A percentile compares a stretch with the other conserved stretches of the same genome.
Conservation (phyloP, 352 stramenopile genomes). For the Phytopythium chamaehyphon region DNA sequence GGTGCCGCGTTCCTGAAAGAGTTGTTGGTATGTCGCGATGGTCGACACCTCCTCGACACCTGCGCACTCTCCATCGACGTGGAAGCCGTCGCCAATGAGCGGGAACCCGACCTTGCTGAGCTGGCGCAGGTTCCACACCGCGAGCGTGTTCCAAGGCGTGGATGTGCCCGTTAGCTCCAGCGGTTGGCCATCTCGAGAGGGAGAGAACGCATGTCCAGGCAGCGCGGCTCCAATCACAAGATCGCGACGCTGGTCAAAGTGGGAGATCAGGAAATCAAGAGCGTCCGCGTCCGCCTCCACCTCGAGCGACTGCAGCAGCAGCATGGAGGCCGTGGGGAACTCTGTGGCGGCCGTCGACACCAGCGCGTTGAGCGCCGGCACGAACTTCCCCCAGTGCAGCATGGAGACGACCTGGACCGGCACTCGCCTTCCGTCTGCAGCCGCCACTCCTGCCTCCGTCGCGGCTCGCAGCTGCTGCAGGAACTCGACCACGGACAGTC, state of each 20-base stretch:
- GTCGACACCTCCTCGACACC: conserved; percentile 93
- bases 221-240: conserved; percentile 91
- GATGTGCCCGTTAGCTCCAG: conserved; percentile 84
- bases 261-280: conserved; percentile 52
- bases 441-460: conserved; percentile 7
- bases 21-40: conserved; percentile 88
- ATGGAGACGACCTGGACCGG: conserved; percentile 85
- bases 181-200: conserved; percentile 20
- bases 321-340: conserved; percentile 42
- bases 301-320: conserved; percentile 92
- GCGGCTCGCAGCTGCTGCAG: conserved; percentile 28
- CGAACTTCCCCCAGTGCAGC: conserved; percentile 93
- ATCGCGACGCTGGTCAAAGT: conserved; percentile 65
- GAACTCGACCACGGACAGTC: conserved; percentile 35
- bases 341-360: conserved; percentile 59
- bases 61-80: conserved; percentile 28
- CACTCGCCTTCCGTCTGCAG: conserved; percentile 4
- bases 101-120: conserved; percentile 90
- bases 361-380: conserved; percentile 94
- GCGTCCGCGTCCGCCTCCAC: conserved; percentile 50
- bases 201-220: conserved; percentile 69
- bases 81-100: conserved; percentile 84
- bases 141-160: conserved; percentile 95
- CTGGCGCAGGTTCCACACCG: conserved; percentile 90
- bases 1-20: conserved; percentile 51